phyloP scores from a whole-genome alignment of 768 basidiomycete species.

The Amanita phalloides region DNA sequence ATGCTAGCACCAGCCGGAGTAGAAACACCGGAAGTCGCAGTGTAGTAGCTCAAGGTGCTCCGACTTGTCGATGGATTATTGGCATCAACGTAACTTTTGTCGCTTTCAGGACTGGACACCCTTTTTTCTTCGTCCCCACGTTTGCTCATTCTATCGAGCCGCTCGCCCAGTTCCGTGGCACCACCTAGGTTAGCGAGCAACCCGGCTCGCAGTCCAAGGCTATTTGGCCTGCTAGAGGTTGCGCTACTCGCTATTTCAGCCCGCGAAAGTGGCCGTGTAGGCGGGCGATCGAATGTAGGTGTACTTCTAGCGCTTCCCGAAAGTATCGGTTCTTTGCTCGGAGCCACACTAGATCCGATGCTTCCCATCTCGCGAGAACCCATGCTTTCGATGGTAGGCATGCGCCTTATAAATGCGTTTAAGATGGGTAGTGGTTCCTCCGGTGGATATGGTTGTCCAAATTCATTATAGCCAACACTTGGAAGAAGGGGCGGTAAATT shows the following conservation, averaged over 20 bases:
- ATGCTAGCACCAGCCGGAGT: neutral
- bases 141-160: slow-evolving; percentile 1
- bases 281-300: slow-evolving; percentile 24
- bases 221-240: slow-evolving; percentile 28
- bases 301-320: slow-evolving; percentile 8
- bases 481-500: slow-evolving; percentile 17
- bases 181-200: slow-evolving; percentile 15
- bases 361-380: slow-evolving; percentile 49
- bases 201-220: slow-evolving; percentile 20
- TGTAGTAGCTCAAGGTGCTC: slow-evolving; percentile 12
- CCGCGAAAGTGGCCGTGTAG: slow-evolving; percentile 25
- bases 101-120: neutral
- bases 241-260: slow-evolving; percentile 15
- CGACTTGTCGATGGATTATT: slow-evolving; percentile 11
- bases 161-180: slow-evolving; percentile 23
- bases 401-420: slow-evolving; percentile 55
- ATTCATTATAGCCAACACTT: slow-evolving; percentile 34
- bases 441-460: slow-evolving; percentile 32
- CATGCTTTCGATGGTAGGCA: slow-evolving; percentile 76
- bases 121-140: neutral
- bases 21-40: slow-evolving; percentile 9
- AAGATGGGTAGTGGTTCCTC: slow-evolving; percentile 50
- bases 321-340: neutral
- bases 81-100: slow-evolving; percentile 8
- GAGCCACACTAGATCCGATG: slow-evolving; percentile 14